Base-by-base conservation (phyloP, 257 asterid genomes). In the Leptodermis oblonga region DNA sequence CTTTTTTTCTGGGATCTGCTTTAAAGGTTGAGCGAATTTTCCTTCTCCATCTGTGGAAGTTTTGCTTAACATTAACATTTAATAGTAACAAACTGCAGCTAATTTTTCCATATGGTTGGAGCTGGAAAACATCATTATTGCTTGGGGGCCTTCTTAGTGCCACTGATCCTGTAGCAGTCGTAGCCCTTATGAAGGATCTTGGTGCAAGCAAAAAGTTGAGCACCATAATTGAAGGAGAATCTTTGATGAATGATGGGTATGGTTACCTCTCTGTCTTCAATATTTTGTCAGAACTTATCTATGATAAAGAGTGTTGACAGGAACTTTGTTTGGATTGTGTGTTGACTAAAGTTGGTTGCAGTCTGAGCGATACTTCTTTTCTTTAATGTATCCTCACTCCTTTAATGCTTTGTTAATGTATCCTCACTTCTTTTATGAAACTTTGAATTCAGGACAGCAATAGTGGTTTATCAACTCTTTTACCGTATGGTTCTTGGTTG, bases 61-160 rank as follows among this genome's bases (percentile, higher is more conserved):
- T 60, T 76, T 62, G 3, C 62, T 68, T 55, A 62, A 59, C 67
- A 33, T 73, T 74, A 63, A 63, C 39, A 61, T 71, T 81, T 75
- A 78, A 78, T 70, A 51, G 55, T 70, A 59, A 62, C 63, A 78
- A 73, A 51, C 65, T 90, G 80, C 42, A 90, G 97, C 82, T 90
- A 75, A 79, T 70, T 82, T 90, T 93, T 73, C 99, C 99, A 1
- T 93, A 88, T 85, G 72, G 87, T 82, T 90, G 99, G 97, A 86
- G 79, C 91, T 90, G 99, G 99, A 81, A 77, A 81, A 93, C 95
- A 69, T 90, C 96, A 8, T 80, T 93, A 68, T 83, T 93, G 77
- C 96, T 90, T 77, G 99, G 99, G 36, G 96, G 96, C 65, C 97
- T 93, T 70, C 99, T 93, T 66, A 90, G 99, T 80, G 99, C 99